Evolutionary conservation across 176 grass and related monocot genomes (phyloP), one percentile per base, ranked within the genome.

Genomic region (Eremochloa ophiuroides): DNA sequence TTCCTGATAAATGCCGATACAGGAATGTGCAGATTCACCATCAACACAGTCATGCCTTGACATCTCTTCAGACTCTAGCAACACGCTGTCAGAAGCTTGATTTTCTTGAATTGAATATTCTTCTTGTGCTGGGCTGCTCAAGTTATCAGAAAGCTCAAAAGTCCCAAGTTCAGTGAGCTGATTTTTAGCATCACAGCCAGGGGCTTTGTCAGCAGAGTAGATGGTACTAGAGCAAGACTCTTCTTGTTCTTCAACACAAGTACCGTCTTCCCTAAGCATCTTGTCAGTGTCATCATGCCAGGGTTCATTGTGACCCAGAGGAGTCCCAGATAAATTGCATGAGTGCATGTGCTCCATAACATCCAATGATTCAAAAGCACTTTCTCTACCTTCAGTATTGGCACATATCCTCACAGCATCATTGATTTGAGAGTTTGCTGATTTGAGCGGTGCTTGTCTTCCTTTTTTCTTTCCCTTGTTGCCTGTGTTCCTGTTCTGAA

Each of bases 391-490:
- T 78, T 78, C 62, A 74, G 76, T 69, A 82, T 82, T 71, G 65
- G 62, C 4, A 7, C 53, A 58, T 66, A 74, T 77, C 71, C 55
- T 81, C 25, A 11, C 41, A 75, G 15, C 77, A 42, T 89, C 76
- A 29, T 82, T 65, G 0, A 75, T 77, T 82, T 56, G 81, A 71
- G 80, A 78, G 46, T 47, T 65, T 86, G 48, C 28, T 56, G 66
- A 81, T 82, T 82, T 65, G 51, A 29, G 86, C 60, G 67, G 82
- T 60, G 27, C 39, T 18, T 74, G 80, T 59, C 40, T 83, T 82
- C 83, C 75, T 46, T 89, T 93, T 80, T 87, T 85, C 79, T 91
- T 93, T 80, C 71, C 55, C 39, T 77, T 78, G 17, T 67, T 83
- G 43, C 44, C 30, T 69, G 46, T 74, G 7, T 71, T 81, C 72